Percentiles rank a stretch among this genome's conserved stretches.
Evolutionary conservation across 1,284 basidiomycete species (phyloP).

Genomic region (Cutaneotrichosporon cyanovorans): DNA sequence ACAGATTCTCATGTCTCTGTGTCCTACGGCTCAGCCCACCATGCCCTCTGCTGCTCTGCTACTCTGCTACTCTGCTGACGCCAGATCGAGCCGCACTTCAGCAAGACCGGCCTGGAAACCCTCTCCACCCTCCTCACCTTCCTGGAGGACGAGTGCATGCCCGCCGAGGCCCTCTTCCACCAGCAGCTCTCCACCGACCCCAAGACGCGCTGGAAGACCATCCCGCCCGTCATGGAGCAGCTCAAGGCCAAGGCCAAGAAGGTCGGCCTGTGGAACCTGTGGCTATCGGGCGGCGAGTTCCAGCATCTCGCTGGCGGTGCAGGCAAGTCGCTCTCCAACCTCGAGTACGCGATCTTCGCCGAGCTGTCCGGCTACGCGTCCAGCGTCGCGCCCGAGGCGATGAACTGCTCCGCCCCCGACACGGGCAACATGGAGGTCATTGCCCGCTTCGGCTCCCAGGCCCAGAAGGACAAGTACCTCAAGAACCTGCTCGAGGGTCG

Average conservation of each 20-base stretch:
- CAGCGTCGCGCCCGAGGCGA: slow-evolving; percentile 71
- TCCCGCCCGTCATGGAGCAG: slow-evolving; percentile 72
- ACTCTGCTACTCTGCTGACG: background rate
- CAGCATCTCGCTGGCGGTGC: slow-evolving; percentile 54
- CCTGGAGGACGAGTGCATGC: slow-evolving; percentile 81
- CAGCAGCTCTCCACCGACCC: slow-evolving; percentile 75
- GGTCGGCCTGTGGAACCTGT: slow-evolving; percentile 92
- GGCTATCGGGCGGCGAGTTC: slow-evolving; percentile 89
- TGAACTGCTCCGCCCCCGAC: slow-evolving; percentile 91
- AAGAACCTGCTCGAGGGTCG: slow-evolving; percentile 80
- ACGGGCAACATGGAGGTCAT: slow-evolving; percentile 98
- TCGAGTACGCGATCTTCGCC: slow-evolving; percentile 94
- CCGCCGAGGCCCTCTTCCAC: slow-evolving; percentile 68
- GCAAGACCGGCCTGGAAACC: slow-evolving; percentile 74
- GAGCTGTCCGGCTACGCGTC: slow-evolving; percentile 82
- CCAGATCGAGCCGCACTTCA: slow-evolving; percentile 86
- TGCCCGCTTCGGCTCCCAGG: slow-evolving; percentile 79
- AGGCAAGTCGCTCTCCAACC: slow-evolving; percentile 82
- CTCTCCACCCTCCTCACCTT: slow-evolving; percentile 77
- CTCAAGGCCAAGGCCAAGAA: slow-evolving; percentile 82
- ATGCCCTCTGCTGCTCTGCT: background rate
- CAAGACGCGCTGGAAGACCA: slow-evolving; percentile 69
- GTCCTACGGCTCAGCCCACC: background rate
- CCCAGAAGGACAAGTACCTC: slow-evolving; percentile 89
- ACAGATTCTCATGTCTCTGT: no score